Evolutionary conservation across 305 asterid genomes (phyloP), one percentile per base, ranked within the genome.

Genomic region (Fraxinus ornus): DNA sequence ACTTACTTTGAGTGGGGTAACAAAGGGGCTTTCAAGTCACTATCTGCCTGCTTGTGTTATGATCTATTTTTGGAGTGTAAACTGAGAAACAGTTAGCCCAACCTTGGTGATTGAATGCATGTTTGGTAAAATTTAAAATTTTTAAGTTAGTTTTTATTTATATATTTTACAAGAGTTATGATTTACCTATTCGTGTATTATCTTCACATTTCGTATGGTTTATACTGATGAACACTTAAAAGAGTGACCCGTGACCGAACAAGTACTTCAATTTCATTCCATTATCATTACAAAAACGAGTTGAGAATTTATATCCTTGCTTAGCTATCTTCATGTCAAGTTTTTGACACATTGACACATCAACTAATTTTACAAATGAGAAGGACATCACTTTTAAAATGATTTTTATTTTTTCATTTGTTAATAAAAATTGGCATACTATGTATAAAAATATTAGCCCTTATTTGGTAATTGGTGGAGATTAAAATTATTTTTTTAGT

Each of bases 1-100:
- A 86, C 87, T 84, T 57, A 39, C 60, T 77, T 35, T 39, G 13
- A 24, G 82, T 62, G 77, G 86, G 77, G 74, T 79, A 41, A 41
- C 71, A 33, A 71, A 35, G 47, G 83, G 79, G 39, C 80, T 32
- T 78, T 66, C 26, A 75, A 19, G 84, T 82, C 89, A 83, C 84
- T 82, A 35, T 84, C 87, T 76, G 74, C 77, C 72, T 79, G 35
- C 81, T 79, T 76, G 32, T 75, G 78, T 73, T 41, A 35, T 9
- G 52, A 68, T 75, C 71, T 74, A 36, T 44, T 78, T 81, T 39
- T 75, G 80, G 86, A 64, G 79, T 77, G 72, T 66, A 13, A 76
- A 55, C 77, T 35, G 57, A 36, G 47, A 35, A 36, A 62, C 62
- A 36, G 81, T 78, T 57, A 78, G 7, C 60, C 60, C 60, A 49